A percentile compares a stretch with the other conserved stretches of the same genome.
Conservation (phyloP, 257 asterid species). For the Solanum clarkiae region DNA sequence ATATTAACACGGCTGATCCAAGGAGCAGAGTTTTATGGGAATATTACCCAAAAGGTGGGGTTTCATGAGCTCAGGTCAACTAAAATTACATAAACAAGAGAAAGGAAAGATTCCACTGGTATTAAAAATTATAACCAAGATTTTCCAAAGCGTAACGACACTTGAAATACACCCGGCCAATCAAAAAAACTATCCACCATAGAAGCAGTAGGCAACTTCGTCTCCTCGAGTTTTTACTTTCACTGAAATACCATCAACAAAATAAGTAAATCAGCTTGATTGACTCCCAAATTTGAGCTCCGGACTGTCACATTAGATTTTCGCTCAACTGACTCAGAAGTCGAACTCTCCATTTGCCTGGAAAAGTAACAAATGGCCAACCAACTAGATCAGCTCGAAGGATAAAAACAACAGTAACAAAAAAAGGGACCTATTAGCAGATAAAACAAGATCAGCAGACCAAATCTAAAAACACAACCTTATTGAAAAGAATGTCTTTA, state of each 20-base stretch:
- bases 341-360: conserved; percentile 89
- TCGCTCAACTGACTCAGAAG: conserved; percentile 39
- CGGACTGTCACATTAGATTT: background rate
- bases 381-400: background rate
- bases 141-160: background rate
- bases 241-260: background rate
- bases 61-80: background rate
- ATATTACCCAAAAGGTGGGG: background rate
- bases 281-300: background rate
- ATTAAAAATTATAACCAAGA: conserved; percentile 1
- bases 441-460: background rate
- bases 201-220: background rate
- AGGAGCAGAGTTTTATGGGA: background rate
- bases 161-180: conserved; percentile 23
- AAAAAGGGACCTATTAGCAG: background rate
- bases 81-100: background rate
- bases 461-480: conserved; percentile 10
- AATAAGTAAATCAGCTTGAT: background rate
- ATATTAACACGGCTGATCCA: background rate
- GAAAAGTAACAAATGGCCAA: background rate
- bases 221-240: conserved; percentile 11
- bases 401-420: background rate
- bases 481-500: conserved; percentile 72
- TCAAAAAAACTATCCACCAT: conserved; percentile 15
- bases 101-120: background rate